A percentile compares a stretch with the other conserved stretches of the same genome.
Evolutionary conservation across 1,284 basidiomycete genomes (phyloP).

Genomic region (Trichosporon ovoides): DNA sequence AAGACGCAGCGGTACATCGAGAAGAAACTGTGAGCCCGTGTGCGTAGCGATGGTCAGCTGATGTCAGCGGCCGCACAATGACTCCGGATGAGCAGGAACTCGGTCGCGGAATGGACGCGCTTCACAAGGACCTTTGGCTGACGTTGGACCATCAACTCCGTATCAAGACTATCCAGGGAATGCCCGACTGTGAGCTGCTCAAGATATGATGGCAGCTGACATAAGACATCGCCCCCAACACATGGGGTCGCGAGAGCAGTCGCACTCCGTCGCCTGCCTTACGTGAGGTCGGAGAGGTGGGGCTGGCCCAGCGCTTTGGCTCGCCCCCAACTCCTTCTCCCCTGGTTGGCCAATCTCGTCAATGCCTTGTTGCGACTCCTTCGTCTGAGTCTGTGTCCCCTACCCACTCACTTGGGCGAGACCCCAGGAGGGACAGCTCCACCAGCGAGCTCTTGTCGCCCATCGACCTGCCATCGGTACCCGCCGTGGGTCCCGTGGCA

Average conservation of each 20-base stretch:
- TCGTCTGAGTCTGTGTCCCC: not conserved
- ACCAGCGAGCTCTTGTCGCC: no score
- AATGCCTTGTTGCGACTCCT: not conserved
- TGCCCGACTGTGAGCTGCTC: not conserved
- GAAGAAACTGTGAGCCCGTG: not conserved
- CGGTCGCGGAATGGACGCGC: not conserved
- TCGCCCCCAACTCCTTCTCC: not conserved
- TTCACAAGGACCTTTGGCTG: not conserved
- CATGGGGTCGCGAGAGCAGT: not conserved
- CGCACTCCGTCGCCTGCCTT: not conserved
- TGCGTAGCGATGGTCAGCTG: not conserved
- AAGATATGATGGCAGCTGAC: not conserved
- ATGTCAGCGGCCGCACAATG: not conserved
- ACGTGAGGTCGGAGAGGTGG: not conserved
- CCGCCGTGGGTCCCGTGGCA: not conserved
- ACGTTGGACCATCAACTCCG: not conserved
- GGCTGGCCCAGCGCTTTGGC: not conserved
- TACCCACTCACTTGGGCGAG: not conserved
- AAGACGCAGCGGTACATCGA: constrained; percentile 5
- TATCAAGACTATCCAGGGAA: not conserved
- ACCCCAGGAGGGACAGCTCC: no score
- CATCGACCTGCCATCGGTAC: not conserved
- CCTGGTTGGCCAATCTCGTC: not conserved
- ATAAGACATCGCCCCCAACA: not conserved
- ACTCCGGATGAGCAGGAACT: not conserved